Evolutionary conservation across 805 yeast genomes (phyloP).

Genomic region (Pichia sporocuriosa): DNA sequence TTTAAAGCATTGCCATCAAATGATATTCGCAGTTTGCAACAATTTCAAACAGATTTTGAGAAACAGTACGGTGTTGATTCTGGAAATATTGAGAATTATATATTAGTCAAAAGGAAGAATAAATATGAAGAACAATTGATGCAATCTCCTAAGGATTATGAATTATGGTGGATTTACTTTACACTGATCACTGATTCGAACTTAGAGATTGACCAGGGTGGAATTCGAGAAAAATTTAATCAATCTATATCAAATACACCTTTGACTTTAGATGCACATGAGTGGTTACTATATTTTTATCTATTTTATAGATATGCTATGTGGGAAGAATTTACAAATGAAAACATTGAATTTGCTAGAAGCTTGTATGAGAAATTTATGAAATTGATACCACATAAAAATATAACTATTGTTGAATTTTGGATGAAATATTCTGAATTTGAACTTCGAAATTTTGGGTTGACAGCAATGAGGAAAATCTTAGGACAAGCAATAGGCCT

Average conservation of each 20-base stretch:
- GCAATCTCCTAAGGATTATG: conserved; percentile 52
- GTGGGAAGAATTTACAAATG: conserved; percentile 46
- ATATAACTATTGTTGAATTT: conserved; percentile 60
- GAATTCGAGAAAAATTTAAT: conserved; percentile 34
- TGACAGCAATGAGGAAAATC: conserved; percentile 54
- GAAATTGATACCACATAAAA: conserved; percentile 46
- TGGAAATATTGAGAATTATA: conserved; percentile 45
- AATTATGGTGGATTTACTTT: conserved; percentile 77
- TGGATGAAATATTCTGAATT: conserved; percentile 72
- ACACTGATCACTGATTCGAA: conserved; percentile 38
- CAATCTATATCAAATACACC: conserved; percentile 40
- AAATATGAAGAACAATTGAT: conserved; percentile 45
- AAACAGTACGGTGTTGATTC: conserved; percentile 50
- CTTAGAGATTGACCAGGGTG: conserved; percentile 20
- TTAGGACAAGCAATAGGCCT: conserved; percentile 69
- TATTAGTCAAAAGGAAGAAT: conserved; percentile 46
- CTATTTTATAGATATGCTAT: conserved; percentile 64
- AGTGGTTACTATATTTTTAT: conserved; percentile 66
- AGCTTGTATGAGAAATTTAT: conserved; percentile 44
- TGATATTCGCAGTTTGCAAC: conserved; percentile 32
- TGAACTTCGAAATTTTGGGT: conserved; percentile 55
- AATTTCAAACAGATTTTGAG: conserved; percentile 51
- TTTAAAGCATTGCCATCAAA: conserved; percentile 32
- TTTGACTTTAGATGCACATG: conserved; percentile 19
- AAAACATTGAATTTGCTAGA: conserved; percentile 42